phyloP scores from a whole-genome alignment of 495 filamentous ascomycete species.

The Neurospora sp. region DNA sequence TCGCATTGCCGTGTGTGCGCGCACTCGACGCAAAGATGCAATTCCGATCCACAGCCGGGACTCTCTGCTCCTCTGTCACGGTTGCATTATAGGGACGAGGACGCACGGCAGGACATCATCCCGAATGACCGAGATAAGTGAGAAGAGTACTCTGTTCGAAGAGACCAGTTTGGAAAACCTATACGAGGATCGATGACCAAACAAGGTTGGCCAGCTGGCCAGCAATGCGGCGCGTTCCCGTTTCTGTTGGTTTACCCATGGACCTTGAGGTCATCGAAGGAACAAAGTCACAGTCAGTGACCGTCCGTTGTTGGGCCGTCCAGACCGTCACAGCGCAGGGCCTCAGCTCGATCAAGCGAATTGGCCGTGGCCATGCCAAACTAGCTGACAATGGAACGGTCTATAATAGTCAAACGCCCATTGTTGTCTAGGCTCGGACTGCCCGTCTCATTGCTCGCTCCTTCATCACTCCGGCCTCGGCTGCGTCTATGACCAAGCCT shows the following conservation, averaged over 20 bases:
- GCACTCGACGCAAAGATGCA: neutral
- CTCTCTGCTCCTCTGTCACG: neutral
- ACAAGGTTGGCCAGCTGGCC: neutral
- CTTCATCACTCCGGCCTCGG: neutral
- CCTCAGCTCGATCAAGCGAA: neutral
- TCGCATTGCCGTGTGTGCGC: neutral
- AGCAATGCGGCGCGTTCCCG: neutral
- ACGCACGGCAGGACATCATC: neutral
- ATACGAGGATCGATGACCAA: no score
- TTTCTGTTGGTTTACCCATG: neutral
- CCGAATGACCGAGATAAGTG: neutral
- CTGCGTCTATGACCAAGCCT: neutral
- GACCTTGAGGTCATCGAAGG: neutral
- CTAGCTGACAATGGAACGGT: neutral
- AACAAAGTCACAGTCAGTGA: neutral
- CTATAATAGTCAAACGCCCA: neutral
- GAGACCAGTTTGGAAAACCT: no score
- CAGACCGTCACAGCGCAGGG: neutral
- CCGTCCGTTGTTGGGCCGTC: neutral
- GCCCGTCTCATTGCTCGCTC: neutral
- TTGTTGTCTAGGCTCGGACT: neutral
- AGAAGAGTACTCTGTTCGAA: neutral
- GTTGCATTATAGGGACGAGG: neutral
- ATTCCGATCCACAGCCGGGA: neutral
- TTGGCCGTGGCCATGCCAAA: neutral